Evolutionary conservation across 2,329 filamentous ascomycete genomes (phyloP).

Genomic region (Fusarium sp.): DNA sequence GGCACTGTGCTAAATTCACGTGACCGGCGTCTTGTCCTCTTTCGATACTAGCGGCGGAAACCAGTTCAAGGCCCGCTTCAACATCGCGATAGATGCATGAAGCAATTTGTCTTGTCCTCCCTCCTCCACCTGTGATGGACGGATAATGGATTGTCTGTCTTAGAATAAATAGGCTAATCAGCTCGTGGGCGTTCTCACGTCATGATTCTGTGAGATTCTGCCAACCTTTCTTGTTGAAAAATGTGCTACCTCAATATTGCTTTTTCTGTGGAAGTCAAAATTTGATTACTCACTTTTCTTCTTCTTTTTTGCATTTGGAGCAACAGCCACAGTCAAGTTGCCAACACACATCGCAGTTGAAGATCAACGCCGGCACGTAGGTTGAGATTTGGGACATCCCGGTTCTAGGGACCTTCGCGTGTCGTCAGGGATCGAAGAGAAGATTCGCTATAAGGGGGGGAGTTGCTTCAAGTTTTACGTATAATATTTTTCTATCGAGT

Average conservation of each 20-base stretch:
- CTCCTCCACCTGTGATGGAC: slow-evolving; percentile 1
- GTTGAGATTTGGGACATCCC: slow-evolving; percentile 22
- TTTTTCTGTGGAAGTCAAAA: background rate
- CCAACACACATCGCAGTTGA: background rate
- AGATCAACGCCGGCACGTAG: background rate
- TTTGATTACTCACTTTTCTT: background rate
- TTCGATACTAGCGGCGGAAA: slow-evolving; percentile 33
- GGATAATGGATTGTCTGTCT: slow-evolving; percentile 3
- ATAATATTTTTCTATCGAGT: background rate
- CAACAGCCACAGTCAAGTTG: background rate
- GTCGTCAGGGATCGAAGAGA: slow-evolving; percentile 22
- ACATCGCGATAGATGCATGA: slow-evolving; percentile 43
- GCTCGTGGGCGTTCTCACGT: slow-evolving; percentile 7
- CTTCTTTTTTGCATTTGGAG: background rate
- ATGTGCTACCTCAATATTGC: background rate
- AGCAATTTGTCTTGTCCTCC: slow-evolving; percentile 25
- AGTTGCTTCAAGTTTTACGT: background rate
- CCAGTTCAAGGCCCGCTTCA: slow-evolving; percentile 12
- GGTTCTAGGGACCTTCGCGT: slow-evolving; percentile 33
- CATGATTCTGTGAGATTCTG: slow-evolving; percentile 2
- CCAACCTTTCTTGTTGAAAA: background rate
- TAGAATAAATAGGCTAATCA: slow-evolving; percentile 9
- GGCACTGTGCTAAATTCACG: slow-evolving; percentile 42
- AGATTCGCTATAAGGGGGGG: slow-evolving; percentile 13
- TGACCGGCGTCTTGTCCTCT: slow-evolving; percentile 26